Percentiles rank a stretch among this genome's conserved stretches.
These are phyloP conservation scores for Diplodia sapinea DNA, from an alignment of 2,329 filamentous ascomycete species.

Conservation along the genomic window DNA sequence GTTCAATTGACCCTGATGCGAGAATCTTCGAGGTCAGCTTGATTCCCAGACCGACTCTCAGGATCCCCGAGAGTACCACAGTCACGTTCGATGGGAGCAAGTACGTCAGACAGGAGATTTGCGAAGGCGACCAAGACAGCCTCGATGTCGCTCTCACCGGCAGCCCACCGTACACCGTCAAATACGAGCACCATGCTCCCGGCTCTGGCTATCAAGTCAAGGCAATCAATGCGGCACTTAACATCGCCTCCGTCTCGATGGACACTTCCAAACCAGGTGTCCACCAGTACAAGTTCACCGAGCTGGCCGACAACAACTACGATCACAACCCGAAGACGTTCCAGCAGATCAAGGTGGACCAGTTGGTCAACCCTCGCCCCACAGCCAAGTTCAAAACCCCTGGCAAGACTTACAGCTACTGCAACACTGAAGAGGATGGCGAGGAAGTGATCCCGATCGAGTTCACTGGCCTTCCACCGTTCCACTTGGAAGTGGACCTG, in stretches of 20 bases:
- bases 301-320: conserved; percentile 86
- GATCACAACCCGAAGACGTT: conserved; percentile 71
- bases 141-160: conserved; percentile 82
- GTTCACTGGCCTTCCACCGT: conserved; percentile 82
- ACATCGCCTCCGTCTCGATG: conserved; percentile 79
- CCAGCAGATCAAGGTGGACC: conserved; percentile 72
- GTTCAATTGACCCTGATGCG: conserved; percentile 74
- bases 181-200: conserved; percentile 78
- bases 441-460: conserved; percentile 89
- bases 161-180: conserved; percentile 79
- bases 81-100: conserved; percentile 60
- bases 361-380: conserved; percentile 84
- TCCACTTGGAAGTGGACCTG: conserved; percentile 89
- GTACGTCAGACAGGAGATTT: conserved; percentile 80
- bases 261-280: conserved; percentile 82
- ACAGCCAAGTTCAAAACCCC: conserved; percentile 81
- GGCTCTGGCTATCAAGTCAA: conserved; percentile 70
- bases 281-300: conserved; percentile 85
- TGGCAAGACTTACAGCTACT: conserved; percentile 94
- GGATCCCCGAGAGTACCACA: conserved; percentile 67
- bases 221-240: conserved; percentile 76
- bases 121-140: conserved; percentile 90
- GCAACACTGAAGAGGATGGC: conserved; percentile 78
- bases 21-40: conserved; percentile 81
- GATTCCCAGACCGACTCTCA: conserved; percentile 79